Evolutionary conservation across 2,329 filamentous ascomycete species (phyloP), one percentile per base, ranked within the genome.

Genomic region (Ceratocystis lukuohia): DNA sequence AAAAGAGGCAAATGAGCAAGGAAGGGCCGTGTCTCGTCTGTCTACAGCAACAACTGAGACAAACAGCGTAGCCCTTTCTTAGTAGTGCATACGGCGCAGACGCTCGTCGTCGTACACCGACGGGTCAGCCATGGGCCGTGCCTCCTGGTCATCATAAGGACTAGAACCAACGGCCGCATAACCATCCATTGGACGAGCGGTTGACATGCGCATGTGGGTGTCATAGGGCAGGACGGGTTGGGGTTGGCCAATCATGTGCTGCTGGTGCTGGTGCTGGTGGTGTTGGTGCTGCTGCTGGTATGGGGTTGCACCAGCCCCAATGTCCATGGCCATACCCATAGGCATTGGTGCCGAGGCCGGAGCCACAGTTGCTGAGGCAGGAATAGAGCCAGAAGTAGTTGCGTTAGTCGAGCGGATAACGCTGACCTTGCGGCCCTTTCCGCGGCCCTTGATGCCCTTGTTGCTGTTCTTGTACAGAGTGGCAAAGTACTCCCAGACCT

Each of bases 381-480:
- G 41, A 12, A 61, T 48, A 17, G 61, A 22, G 25, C 53, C 53
- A 28, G 37, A 12, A 12, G 37, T 3, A 41, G 37, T 8, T 41
- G 53, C 6, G 10, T 44, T 67, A 68, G 66, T 67, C 56, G 12
- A 69, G 48, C 71, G 72, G 10, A 73, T 72, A 45, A 68, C 45
- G 7, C 72, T 72, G 65, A 91, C 87, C 67, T 85, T 85, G 66
- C 90, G 82, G 71, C 92, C 89, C 74, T 93, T 94, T 56, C 94
- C 94, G 59, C 94, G 86, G 10, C 94, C 94, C 76, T 96, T 97
- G 79, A 97, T 96, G 1, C 94, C 94, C 76, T 96, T 96, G 82
- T 97, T 97, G 77, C 88, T 92, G 77, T 97, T 95, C 79, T 96
- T 96, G 81, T 96, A 96, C n/a, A 96, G 80, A 0, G 82, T 82